Percentiles rank a stretch among this genome's conserved stretches.
Conservation (phyloP, 768 basidiomycete species). For the Aureoboletus auriporus region DNA sequence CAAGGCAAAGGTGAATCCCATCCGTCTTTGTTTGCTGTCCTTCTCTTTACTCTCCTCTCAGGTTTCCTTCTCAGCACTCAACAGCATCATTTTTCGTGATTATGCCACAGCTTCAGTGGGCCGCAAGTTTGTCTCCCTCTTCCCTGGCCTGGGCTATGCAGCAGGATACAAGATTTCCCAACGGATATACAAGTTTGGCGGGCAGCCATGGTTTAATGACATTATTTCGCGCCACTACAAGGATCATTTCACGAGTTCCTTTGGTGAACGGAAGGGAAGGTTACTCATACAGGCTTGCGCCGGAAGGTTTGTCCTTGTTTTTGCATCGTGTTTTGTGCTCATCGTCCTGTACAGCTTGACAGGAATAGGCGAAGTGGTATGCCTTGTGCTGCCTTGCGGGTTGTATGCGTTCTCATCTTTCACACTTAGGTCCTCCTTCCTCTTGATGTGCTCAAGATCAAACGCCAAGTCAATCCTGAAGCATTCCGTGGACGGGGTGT, state of each 20-base stretch:
- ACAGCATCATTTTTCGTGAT: constrained; percentile 84
- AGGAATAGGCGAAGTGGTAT: constrained; percentile 91
- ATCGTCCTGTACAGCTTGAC: constrained; percentile 44
- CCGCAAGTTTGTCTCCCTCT: constrained; percentile 82
- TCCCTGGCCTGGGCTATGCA: constrained; percentile 96
- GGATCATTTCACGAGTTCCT: constrained; percentile 71
- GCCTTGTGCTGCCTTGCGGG: constrained; percentile 11
- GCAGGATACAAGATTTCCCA: constrained; percentile 97
- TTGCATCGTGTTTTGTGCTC: neutral
- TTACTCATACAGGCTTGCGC: constrained; percentile 94
- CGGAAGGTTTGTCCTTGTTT: constrained; percentile 61
- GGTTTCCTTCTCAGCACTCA: constrained; percentile 62
- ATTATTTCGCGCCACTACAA: constrained; percentile 80
- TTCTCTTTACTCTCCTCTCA: constrained; percentile 20
- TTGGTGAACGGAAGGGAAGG: constrained; percentile 94
- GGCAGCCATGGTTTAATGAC: constrained; percentile 97
- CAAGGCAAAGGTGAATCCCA: constrained; percentile 63
- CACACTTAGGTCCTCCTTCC: constrained; percentile 79
- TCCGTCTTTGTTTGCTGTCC: neutral
- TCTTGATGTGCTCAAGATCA: constrained; percentile 96
- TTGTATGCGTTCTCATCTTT: neutral
- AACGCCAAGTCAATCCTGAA: constrained; percentile 97
- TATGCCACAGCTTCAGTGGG: constrained; percentile 63
- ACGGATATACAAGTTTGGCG: constrained; percentile 96
- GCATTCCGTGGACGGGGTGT: constrained; percentile 95